Evolutionary conservation across 2,329 filamentous ascomycete species (phyloP).

Genomic region (Fusarium begoniae): DNA sequence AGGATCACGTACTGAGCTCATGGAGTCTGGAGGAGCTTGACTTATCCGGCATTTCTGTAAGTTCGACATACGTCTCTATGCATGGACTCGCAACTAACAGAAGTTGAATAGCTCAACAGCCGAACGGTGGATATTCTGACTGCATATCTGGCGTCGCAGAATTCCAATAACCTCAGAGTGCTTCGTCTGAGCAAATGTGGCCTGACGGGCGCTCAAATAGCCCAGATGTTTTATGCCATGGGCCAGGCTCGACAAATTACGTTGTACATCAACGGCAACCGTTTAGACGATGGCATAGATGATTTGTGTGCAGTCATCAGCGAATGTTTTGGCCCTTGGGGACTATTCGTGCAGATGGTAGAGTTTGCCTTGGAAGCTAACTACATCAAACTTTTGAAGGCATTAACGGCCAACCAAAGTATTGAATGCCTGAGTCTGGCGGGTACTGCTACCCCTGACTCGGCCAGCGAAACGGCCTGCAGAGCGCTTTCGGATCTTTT

Average conservation of each 20-base stretch:
- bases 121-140: constrained; percentile 59
- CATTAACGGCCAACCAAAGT: constrained; percentile 59
- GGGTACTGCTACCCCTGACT: constrained; percentile 61
- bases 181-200: constrained; percentile 63
- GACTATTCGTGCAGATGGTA: constrained; percentile 65
- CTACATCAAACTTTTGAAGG: constrained; percentile 60
- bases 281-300: constrained; percentile 61
- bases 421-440: constrained; percentile 64
- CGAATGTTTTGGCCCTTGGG: constrained; percentile 58
- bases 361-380: constrained; percentile 62
- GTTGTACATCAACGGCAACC: constrained; percentile 61
- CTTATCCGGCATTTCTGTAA: constrained; percentile 63
- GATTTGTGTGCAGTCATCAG: constrained; percentile 60
- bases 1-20: constrained; percentile 53
- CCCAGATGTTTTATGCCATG: constrained; percentile 61
- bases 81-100: constrained; percentile 12
- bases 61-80: constrained; percentile 2
- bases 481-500: constrained; percentile 61
- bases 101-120: constrained; percentile 52
- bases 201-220: constrained; percentile 60
- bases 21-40: constrained; percentile 64
- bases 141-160: constrained; percentile 54
- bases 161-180: constrained; percentile 53
- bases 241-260: constrained; percentile 58
- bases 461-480: constrained; percentile 58